Evolutionary conservation across 2,329 filamentous ascomycete species (phyloP).

Genomic region (Leptographium lundbergii): DNA sequence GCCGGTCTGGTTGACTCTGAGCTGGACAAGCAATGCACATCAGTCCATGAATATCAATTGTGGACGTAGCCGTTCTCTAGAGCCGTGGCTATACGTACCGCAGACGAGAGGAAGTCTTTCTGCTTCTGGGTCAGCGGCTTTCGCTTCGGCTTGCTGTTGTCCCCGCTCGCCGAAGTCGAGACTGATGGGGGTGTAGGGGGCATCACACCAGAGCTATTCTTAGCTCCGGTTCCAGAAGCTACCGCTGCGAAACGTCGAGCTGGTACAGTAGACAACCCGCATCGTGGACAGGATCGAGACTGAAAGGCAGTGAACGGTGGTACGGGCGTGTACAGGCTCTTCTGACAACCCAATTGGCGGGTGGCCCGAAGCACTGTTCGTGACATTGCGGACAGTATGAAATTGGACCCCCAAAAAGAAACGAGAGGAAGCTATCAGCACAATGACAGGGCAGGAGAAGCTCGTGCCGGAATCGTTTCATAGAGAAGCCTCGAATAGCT

Average conservation of each 20-base stretch:
- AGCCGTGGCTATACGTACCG: conserved; percentile 31
- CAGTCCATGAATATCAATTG: neutral
- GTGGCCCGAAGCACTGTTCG: neutral
- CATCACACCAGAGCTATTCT: neutral
- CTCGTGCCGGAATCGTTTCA: neutral
- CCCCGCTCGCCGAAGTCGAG: neutral
- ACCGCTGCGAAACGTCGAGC: conserved; percentile 7
- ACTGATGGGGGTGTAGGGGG: neutral
- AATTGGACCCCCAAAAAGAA: neutral
- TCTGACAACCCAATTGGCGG: neutral
- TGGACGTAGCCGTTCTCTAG: neutral
- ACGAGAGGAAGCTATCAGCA: neutral
- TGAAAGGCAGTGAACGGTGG: neutral
- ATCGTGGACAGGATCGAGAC: conserved; percentile 7
- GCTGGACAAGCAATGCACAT: conserved; percentile 27
- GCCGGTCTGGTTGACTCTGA: conserved; percentile 94
- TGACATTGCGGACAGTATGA: neutral
- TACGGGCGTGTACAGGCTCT: neutral
- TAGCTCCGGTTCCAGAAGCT: neutral
- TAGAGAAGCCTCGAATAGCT: neutral
- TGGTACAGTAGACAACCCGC: conserved; percentile 7
- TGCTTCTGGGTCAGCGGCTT: conserved; percentile 59
- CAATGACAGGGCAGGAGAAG: neutral
- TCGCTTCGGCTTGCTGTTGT: conserved; percentile 21
- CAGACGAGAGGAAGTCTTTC: conserved; percentile 61